Evolutionary conservation across 805 yeast species (phyloP), one percentile per base, ranked within the genome.

Genomic region (Lipomyces starkeyi): DNA sequence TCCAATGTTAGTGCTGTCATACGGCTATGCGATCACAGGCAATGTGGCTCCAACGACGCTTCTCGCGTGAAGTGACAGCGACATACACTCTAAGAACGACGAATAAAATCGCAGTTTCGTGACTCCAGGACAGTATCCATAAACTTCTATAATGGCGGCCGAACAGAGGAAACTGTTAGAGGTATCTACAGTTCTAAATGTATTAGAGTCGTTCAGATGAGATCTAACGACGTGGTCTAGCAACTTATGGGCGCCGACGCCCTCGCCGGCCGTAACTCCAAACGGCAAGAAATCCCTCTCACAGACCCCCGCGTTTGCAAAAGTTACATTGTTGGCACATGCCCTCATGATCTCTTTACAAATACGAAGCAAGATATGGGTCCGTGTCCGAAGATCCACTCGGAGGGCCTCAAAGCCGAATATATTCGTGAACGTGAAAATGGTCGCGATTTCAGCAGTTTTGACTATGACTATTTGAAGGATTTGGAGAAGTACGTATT

Each of bases 361-460:
- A 91, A 91, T 6, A 91, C 97, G 13, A 93, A 92, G 76, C 90
- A 89, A 75, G 91, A 90, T 75, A 78, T 91, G 70, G 97, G 97
- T 1, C 83, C 83, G 67, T 93, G 98, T 76, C 91, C 91, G 0
- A 85, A 84, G 72, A 78, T 88, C 22, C 98, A 93, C 77, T 76
- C 87, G 43, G 91, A 91, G 72, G 89, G 90, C 71, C 87, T 88
- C 75, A 89, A 87, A 76, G 77, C 91, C 17, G 87, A 90, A 70
- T 93, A 90, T 73, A 89, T 89, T 73, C 68, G 68, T n/a, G 78
- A 62, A 80, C 64, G 59, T 29, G 77, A 62, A 80, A 82, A 62
- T 60, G 86, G 85, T 3, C 76, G 76, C 32, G 76, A 81, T 49
- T 81, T 80, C 66, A 84, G 86, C 1, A 83, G 79, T 52, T 82